phyloP scores from a whole-genome alignment of 2,329 filamentous ascomycete genomes.

The Fusarium aywerte region DNA sequence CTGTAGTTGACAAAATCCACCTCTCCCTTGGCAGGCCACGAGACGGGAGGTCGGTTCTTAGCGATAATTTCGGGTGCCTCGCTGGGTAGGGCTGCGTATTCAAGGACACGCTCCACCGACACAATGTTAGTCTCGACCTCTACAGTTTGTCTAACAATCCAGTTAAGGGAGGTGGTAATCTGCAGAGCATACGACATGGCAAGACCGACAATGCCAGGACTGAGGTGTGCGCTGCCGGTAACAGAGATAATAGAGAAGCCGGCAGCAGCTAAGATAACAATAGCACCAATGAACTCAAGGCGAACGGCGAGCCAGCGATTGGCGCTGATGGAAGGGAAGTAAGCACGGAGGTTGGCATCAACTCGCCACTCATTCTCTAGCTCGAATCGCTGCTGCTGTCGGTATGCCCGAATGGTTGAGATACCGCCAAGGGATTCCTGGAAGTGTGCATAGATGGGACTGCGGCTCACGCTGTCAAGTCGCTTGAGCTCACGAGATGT shows the following conservation, averaged over 20 bases:
- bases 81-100: constrained; percentile 90
- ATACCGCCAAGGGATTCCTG: constrained; percentile 96
- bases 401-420: constrained; percentile 94
- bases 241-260: constrained; percentile 85
- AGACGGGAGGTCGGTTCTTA: constrained; percentile 84
- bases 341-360: constrained; percentile 92
- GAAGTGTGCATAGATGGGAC: constrained; percentile 98
- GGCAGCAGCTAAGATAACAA: constrained; percentile 91
- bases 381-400: constrained; percentile 86
- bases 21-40: constrained; percentile 90
- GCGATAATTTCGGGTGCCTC: constrained; percentile 95
- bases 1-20: constrained; percentile 95
- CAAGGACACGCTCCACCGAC: constrained; percentile 95
- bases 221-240: constrained; percentile 70
- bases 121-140: constrained; percentile 99
- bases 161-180: constrained; percentile 97
- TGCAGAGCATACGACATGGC: constrained; percentile 97
- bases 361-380: constrained; percentile 98
- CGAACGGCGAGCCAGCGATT: constrained; percentile 95
- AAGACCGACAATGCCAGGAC: constrained; percentile 84
- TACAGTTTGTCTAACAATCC: constrained; percentile 98
- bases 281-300: constrained; percentile 92
- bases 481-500: constrained; percentile 97
- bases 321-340: constrained; percentile 94
- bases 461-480: constrained; percentile 92